A percentile compares a stretch with the other conserved stretches of the same genome.
These are phyloP conservation scores for Phytophthora sp. DNA, from an alignment of 352 stramenopile genomes.

Conservation along the genomic window DNA sequence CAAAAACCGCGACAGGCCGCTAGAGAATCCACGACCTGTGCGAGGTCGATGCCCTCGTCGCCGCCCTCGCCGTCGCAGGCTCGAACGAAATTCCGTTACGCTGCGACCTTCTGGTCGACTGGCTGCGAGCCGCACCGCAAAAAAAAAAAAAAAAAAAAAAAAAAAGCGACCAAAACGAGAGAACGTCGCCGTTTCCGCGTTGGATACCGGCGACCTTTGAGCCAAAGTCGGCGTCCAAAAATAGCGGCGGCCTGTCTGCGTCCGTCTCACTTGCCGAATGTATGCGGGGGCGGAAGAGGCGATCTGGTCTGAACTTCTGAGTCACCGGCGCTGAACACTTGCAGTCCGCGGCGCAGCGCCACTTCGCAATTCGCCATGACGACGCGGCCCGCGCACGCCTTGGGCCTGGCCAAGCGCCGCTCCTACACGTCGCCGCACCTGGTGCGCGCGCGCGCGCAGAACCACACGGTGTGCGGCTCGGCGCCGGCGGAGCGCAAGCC, in stretches of 20 bases:
- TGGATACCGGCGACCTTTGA: conserved; percentile 9
- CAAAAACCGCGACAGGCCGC: conserved; percentile 8
- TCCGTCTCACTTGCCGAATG: conserved; percentile 1
- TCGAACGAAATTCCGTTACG: conserved; percentile 10
- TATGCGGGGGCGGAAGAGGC: conserved; percentile 1
- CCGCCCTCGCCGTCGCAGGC: too few species aligned
- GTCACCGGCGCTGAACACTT: conserved; percentile 3
- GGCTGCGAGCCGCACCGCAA: background rate
- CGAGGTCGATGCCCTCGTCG: background rate
- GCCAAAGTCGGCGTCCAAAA: too few species aligned
- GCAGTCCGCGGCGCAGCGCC: too few species aligned
- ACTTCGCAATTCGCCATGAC: conserved; percentile 14
- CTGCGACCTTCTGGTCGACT: too few species aligned
- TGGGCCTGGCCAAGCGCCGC: conserved; percentile 48
- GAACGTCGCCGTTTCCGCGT: background rate
- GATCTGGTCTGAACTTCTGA: conserved; percentile 1
- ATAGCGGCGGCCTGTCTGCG: background rate
- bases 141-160: background rate
- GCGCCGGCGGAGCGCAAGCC: conserved; percentile 6
- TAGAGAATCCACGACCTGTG: too few species aligned
- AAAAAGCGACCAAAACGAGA: background rate
- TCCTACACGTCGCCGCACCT: conserved; percentile 77
- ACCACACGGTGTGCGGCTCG: conserved; percentile 22
- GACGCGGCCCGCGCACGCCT: conserved; percentile 43
- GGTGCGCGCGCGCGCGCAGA: conserved; percentile 33